A percentile compares a stretch with the other conserved stretches of the same genome.
phyloP scores from a whole-genome alignment of 2,329 filamentous ascomycete species.

The Cadophora sp. region DNA sequence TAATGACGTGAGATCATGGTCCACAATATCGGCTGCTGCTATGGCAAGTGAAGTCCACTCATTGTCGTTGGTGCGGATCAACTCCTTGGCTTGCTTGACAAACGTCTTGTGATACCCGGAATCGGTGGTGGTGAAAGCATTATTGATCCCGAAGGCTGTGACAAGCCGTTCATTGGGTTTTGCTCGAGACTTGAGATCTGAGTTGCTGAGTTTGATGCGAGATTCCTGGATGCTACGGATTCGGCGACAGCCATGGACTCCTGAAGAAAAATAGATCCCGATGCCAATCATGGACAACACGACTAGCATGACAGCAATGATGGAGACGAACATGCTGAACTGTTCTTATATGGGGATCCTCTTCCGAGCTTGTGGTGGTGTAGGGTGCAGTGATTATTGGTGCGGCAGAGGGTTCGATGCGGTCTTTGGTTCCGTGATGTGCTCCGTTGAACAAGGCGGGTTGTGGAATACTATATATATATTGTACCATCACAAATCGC shows the following conservation, averaged over 20 bases:
- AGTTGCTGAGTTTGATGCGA: not conserved
- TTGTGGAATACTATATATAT: not conserved
- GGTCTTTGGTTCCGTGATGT: no score
- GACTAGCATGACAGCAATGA: not conserved
- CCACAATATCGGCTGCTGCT: not conserved
- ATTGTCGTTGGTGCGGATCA: conserved; percentile 6
- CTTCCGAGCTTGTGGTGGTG: not conserved
- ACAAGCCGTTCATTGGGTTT: conserved; percentile 27
- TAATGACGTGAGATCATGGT: not conserved
- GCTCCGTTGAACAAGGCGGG: not conserved
- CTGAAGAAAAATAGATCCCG: not conserved
- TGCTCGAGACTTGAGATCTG: conserved; percentile 22
- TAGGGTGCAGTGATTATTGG: not conserved
- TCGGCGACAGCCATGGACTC: not conserved
- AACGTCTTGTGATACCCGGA: conserved; percentile 10
- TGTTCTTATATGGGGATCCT: not conserved
- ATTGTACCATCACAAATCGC: no score
- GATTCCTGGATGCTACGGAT: not conserved
- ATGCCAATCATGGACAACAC: not conserved
- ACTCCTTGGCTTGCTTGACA: conserved; percentile 2
- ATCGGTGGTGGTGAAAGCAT: conserved; percentile 33
- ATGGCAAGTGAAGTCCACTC: not conserved
- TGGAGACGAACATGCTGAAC: not conserved
- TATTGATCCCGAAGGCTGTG: conserved; percentile 29
- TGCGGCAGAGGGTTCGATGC: not conserved